Base-by-base conservation (phyloP, 2,329 filamentous ascomycete genomes). In the Lasiodiplodia sp. region DNA sequence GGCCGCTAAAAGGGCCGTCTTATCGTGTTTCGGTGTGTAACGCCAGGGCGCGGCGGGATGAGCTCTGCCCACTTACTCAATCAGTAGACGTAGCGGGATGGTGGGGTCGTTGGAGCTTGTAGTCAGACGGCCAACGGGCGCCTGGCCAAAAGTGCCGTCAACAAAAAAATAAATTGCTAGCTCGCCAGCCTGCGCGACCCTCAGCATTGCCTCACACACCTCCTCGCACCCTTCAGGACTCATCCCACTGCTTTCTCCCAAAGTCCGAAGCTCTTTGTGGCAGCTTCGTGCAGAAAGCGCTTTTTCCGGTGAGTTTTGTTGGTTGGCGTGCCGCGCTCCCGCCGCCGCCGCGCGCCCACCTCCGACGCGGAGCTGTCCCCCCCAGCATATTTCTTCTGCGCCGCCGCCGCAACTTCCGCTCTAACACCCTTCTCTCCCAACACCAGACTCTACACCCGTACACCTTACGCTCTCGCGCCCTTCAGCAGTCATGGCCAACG, bases 401-500 rank as follows among this genome's bases (percentile, higher is more conserved):
- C 65, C 65, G 55, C 58, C 65, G 65, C 65, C 64, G 64, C 64
- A 64, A 47, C 64, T 49, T 25, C 60, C 60, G 47, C 60, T 49
- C 60, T 64, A 28, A 64, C 60, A 64, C 55, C 55, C 38, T 40
- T 28, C n/a, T 55, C 37, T 18, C 60, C 25, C 60, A 64, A 64
- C 60, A 52, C 60, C 60, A 64, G 60, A n/a, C 18, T 37, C 21
- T 11, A 40, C 25, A 40, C 40, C 40, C 12, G 18, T 52, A 8
- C 52, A 38, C 18, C 16, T 14, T 56, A 44, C 64, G 31, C 44
- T 49, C 70, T n/a, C 66, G 52, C 28, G 47, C 70, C 55, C 67
- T 31, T 57, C 38, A 60, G 51, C 69, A 65, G n/a, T 28, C 77
- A 90, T 90, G 87, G 87, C 87, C 69, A 91, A 90, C 79, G 91